Percentiles rank a stretch among this genome's conserved stretches.
Evolutionary conservation across 1,284 basidiomycete genomes (phyloP).

Genomic region (Pascua guehoae): DNA sequence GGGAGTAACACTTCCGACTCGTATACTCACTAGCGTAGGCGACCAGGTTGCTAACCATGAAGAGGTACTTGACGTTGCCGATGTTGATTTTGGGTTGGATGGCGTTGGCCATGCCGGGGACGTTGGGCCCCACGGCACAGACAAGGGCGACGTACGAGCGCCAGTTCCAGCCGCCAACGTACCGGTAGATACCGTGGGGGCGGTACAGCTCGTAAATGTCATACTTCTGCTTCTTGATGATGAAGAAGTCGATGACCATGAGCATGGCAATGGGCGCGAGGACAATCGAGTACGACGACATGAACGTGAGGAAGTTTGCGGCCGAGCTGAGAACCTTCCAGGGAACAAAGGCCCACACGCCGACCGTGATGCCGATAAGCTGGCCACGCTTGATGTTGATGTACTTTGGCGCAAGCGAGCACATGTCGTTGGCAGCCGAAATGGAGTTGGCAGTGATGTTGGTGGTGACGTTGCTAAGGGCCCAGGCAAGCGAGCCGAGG

Average conservation of each 20-base stretch:
- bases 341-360: conserved; percentile 58
- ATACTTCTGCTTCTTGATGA: conserved; percentile 29
- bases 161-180: conserved; percentile 42
- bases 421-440: conserved; percentile 73
- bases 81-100: conserved; percentile 36
- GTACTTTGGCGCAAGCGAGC: conserved; percentile 55
- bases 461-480: conserved; percentile 65
- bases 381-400: conserved; percentile 74
- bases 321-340: conserved; percentile 44
- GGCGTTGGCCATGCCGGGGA: conserved; percentile 40
- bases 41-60: conserved; percentile 15
- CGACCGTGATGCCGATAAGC: conserved; percentile 66
- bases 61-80: conserved; percentile 42
- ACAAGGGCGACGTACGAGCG: conserved; percentile 34
- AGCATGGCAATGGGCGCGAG: conserved; percentile 42
- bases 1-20: neutral
- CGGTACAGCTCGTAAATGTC: conserved; percentile 46
- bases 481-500: conserved; percentile 67
- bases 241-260: conserved; percentile 44
- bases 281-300: conserved; percentile 45
- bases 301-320: conserved; percentile 43
- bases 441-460: conserved; percentile 68
- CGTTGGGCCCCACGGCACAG: conserved; percentile 39
- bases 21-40: conserved; percentile 6
- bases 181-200: conserved; percentile 45